Conservation (phyloP, 306 rosid genomes). For the Albizia julibrissin region DNA sequence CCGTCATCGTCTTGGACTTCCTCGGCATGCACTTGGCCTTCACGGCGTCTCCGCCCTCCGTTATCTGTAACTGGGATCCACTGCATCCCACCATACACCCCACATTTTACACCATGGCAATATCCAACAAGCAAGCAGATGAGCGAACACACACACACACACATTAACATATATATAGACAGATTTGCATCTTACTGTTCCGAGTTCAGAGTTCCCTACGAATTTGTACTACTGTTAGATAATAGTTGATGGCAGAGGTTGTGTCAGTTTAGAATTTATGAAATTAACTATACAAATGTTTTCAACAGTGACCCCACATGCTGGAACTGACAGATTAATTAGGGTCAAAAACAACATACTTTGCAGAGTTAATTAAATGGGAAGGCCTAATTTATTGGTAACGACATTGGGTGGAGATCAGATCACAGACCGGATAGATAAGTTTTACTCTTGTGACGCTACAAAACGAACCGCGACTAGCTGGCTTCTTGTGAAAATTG, state of each 20-base stretch:
- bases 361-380: conserved; percentile 11
- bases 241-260: conserved; percentile 34
- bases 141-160: too few species aligned
- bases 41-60: conserved; percentile 56
- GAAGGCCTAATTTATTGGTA: conserved; percentile 16
- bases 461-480: conserved; percentile 33
- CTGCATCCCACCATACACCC: conserved; percentile 43
- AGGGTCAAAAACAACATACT: conserved; percentile 19
- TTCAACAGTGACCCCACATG: conserved; percentile 38
- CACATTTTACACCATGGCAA: conserved; percentile 8
- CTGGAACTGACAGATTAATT: conserved; percentile 20
- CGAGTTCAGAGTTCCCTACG: neutral
- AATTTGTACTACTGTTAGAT: conserved; percentile 27
- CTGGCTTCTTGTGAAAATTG: conserved; percentile 42
- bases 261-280: conserved; percentile 31
- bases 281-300: conserved; percentile 8
- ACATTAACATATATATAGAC: too few species aligned
- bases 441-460: neutral
- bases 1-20: conserved; percentile 52
- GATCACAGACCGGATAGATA: neutral
- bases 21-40: conserved; percentile 88
- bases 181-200: neutral
- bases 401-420: neutral
- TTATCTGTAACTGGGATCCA: conserved; percentile 61
- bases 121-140: neutral